Conservation (phyloP, 164 flowering plant species). For the Tinospora cordifolia region DNA sequence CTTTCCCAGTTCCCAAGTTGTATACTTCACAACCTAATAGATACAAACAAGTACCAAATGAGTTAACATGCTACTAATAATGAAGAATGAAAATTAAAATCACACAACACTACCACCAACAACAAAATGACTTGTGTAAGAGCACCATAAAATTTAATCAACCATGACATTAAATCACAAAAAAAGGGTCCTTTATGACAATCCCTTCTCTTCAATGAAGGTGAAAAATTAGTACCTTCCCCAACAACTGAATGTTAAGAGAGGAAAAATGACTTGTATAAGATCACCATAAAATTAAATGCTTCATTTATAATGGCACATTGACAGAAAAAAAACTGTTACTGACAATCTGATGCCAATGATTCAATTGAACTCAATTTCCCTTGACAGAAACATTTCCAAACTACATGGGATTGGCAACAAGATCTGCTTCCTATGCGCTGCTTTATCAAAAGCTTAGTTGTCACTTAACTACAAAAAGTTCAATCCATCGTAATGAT, state of each 20-base stretch:
- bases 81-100: neutral
- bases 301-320: neutral
- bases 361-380: too few species aligned
- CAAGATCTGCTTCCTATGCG: too few species aligned
- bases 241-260: neutral
- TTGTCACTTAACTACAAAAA: too few species aligned
- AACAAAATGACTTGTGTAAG: too few species aligned
- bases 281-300: neutral
- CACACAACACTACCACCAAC: too few species aligned
- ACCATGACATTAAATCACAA: too few species aligned
- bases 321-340: neutral
- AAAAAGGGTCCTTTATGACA: neutral
- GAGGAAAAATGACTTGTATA: neutral
- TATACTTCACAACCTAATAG: constrained; percentile 14
- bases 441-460: too few species aligned
- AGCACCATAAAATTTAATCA: too few species aligned
- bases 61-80: neutral
- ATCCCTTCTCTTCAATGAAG: neutral
- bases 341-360: too few species aligned
- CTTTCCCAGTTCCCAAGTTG: constrained; percentile 15
- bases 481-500: too few species aligned
- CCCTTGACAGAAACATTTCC: too few species aligned
- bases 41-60: neutral
- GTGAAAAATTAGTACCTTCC: neutral
- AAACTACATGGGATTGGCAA: too few species aligned